Evolutionary conservation across 345 rosid genomes (phyloP), one percentile per base, ranked within the genome.

Genomic region (Viola odorata): DNA sequence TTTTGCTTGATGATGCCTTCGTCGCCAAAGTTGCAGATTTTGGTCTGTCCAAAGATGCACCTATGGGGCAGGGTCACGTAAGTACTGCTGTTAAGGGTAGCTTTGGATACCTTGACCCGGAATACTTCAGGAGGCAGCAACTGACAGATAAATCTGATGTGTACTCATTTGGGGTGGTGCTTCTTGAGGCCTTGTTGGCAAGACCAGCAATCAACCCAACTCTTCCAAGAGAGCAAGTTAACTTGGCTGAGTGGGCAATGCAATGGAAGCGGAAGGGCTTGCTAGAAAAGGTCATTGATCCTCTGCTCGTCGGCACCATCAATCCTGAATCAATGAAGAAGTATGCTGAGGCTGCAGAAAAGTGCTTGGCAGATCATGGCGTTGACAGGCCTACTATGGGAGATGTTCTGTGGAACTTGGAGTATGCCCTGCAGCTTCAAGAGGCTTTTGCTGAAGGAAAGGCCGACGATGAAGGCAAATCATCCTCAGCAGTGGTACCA

Each of bases 1-100:
- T 88, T 58, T 65, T 88, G 58, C 92, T 88, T 2, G 96, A 88
- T 3, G 89, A 85, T 41, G 77, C 79, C 48, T 88, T 85, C 41
- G 91, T 88, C 37, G 96, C 96, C 40, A 88, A 88, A 59, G 96
- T 88, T 4, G 81, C 96, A 5, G 96, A 88, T 64, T 88, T 88
- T 52, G 96, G 96, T 17, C 79, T 88, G 17, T 88, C 96, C 8
- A 88, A 88, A 70, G 92, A 85, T 63, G 86, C 82, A 4, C 82
- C 80, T 2, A 80, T 82, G 65, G 92, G 90, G 13, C 91, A 88
- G 52, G 83, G 80, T 58, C 84, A 88, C 71, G 96, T 82, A 6
- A 82, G 86, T 37, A 82, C 86, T 0, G 86, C 83, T 9, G 85
- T 81, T 49, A 79, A 79, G 64, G 88, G 88, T 58, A 80, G 83